Evolutionary conservation across 176 grass and related monocot genomes (phyloP).

Genomic region (Themeda triandra): DNA sequence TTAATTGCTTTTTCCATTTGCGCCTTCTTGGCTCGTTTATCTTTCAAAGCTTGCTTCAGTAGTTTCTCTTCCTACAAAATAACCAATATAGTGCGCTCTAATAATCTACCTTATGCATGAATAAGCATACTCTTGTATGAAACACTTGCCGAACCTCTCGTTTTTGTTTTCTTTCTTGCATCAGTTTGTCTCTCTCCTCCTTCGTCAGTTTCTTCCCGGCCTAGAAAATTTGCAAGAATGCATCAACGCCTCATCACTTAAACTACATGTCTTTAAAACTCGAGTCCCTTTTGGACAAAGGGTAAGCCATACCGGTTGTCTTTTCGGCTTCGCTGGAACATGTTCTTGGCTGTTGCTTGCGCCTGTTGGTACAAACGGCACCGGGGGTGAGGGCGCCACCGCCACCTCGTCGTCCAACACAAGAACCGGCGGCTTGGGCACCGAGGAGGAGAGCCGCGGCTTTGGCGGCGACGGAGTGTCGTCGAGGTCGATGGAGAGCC

Average conservation of each 20-base stretch:
- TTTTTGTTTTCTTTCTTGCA: conserved; percentile 66
- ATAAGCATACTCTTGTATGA: neutral
- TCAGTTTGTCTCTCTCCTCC: conserved; percentile 57
- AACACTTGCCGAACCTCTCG: conserved; percentile 39
- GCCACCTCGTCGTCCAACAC: conserved; percentile 27
- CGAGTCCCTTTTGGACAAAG: neutral
- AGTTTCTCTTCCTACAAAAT: conserved; percentile 63
- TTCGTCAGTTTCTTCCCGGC: conserved; percentile 43
- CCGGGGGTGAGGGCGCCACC: neutral
- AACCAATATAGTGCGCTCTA: neutral
- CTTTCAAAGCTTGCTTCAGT: conserved; percentile 63
- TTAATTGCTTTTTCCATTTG: conserved; percentile 61
- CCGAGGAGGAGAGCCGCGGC: neutral
- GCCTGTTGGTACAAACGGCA: neutral
- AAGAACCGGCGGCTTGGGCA: neutral
- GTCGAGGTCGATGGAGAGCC: conserved; percentile 23
- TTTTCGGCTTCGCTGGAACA: conserved; percentile 23
- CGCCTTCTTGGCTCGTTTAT: conserved; percentile 46
- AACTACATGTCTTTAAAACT: neutral
- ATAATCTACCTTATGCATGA: neutral
- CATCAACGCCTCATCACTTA: neutral
- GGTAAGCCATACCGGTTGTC: conserved; percentile 31
- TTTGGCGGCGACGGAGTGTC: conserved; percentile 51
- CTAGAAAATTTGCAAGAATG: conserved; percentile 20
- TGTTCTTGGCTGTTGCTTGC: neutral